Evolutionary conservation across 768 basidiomycete species (phyloP), one percentile per base, ranked within the genome.

Genomic region (Mycena belliarum): DNA sequence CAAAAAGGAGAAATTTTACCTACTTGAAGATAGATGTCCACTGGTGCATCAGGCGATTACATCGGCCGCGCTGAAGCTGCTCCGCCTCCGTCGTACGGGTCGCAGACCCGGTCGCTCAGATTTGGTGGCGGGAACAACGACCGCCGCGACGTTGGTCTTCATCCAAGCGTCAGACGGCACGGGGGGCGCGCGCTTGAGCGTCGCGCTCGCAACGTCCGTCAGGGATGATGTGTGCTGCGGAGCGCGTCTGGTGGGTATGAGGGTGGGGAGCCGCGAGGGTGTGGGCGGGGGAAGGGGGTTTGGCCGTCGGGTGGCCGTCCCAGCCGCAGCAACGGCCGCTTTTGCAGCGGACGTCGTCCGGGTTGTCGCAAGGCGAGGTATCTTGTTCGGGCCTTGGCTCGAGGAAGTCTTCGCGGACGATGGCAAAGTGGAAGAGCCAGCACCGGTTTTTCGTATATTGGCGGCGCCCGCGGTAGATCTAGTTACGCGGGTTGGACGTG

Each of bases 51-150:
- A 93, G 66, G 89, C 91, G 59, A 93, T 83, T 21, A 93, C 87
- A 69, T 94, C 92, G 4, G 89, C 91, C 54, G 87, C 79, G 68
- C 93, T 93, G 72, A 94, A 94, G 66, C 93, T 94, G 68, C 92
- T 93, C 57, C 92, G 79, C 67, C 92, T 76, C 60, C 90, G 81
- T 62, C 91, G 80, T 48, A 91, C 82, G 41, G 77, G 87, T 50
- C 92, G 80, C 59, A 92, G 73, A 2, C 86, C 85, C 9, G 92
- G 92, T 37, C 91, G 83, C 61, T 83, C 86, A 1, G 85, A 79
- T 70, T 89, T 93, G 37, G 85, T 82, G 16, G 82, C 83, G 20
- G 89, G 86, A 15, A 85, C 83, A 38, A 93, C 87, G 33, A 92
- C 85, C 4, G 85, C 82, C 52, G 79, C 80, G 1, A 79, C 79